Evolutionary conservation across 2,329 filamentous ascomycete species (phyloP).

Genomic region (Claviceps arundinis): DNA sequence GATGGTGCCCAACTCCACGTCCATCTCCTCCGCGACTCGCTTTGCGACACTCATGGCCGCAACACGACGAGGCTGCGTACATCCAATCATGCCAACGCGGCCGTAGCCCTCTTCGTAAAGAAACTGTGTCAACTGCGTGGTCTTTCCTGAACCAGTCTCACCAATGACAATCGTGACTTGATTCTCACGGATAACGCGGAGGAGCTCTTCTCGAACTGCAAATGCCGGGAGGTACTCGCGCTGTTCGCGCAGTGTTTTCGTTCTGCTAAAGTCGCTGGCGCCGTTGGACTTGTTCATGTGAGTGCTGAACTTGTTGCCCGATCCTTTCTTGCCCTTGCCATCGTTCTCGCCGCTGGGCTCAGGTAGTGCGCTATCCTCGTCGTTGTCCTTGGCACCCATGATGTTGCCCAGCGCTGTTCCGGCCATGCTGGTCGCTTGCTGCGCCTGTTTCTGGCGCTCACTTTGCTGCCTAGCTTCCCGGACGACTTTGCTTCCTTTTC

Average conservation of each 20-base stretch:
- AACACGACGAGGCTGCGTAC: slow-evolving; percentile 89
- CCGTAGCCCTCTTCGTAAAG: slow-evolving; percentile 91
- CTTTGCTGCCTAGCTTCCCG: slow-evolving; percentile 83
- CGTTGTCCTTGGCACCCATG: slow-evolving; percentile 88
- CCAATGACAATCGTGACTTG: slow-evolving; percentile 95
- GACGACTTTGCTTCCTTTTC: slow-evolving; percentile 88
- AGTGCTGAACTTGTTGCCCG: slow-evolving; percentile 65
- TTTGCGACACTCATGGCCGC: slow-evolving; percentile 99
- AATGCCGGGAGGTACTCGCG: slow-evolving; percentile 90
- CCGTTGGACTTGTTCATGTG: slow-evolving; percentile 80
- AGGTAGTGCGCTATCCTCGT: slow-evolving; percentile 78
- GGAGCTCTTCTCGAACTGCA: slow-evolving; percentile 82
- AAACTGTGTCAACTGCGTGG: slow-evolving; percentile 93
- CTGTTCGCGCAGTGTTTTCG: slow-evolving; percentile 80
- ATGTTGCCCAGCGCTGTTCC: slow-evolving; percentile 88
- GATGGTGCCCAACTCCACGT: slow-evolving; percentile 70
- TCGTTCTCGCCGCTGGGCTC: slow-evolving; percentile 56
- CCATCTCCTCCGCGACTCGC: slow-evolving; percentile 97
- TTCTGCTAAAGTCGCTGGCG: slow-evolving; percentile 85
- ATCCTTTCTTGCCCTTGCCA: slow-evolving; percentile 35
- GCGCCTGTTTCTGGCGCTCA: slow-evolving; percentile 85
- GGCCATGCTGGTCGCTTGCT: slow-evolving; percentile 84
- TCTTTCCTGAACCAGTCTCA: slow-evolving; percentile 95
- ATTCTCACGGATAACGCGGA: slow-evolving; percentile 88
- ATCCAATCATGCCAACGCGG: slow-evolving; percentile 79